These are phyloP conservation scores for Potentilla sterilis DNA, from an alignment of 306 rosid species.

Conservation along the genomic window DNA sequence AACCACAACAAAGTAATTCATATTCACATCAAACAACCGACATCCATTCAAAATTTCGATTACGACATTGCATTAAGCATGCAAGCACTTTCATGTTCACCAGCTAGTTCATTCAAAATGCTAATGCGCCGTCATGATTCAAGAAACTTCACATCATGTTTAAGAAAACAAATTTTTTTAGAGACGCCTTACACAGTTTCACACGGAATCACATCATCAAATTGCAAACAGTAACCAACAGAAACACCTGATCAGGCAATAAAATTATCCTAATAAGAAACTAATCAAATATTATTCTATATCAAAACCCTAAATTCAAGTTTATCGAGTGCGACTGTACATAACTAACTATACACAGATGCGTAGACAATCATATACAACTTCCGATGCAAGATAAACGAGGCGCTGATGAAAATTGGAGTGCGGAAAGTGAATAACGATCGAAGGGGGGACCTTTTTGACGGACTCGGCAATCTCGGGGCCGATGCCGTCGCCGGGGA, in stretches of 20 bases:
- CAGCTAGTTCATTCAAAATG: not conserved
- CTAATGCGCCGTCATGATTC: not conserved
- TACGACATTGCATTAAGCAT: not conserved
- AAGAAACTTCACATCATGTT: too few species aligned
- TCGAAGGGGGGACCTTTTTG: conserved; percentile 57
- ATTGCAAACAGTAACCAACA: not conserved
- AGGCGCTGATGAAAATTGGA: not conserved
- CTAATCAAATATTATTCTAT: not conserved
- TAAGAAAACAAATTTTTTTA: not conserved
- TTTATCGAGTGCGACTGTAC: not conserved
- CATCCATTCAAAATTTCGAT: not conserved
- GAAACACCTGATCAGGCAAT: not conserved
- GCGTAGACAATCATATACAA: not conserved
- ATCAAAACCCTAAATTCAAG: conserved; percentile 16
- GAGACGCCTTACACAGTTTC: not conserved
- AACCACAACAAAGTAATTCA: not conserved
- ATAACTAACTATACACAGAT: not conserved
- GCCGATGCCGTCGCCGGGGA: conserved; percentile 98
- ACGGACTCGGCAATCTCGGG: conserved; percentile 97
- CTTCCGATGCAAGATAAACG: not conserved
- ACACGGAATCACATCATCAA: not conserved
- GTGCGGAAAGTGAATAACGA: not conserved
- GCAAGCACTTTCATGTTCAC: not conserved
- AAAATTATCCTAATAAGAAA: not conserved
- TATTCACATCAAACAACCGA: not conserved